Percentiles rank a stretch among this genome's conserved stretches.
Conservation (phyloP, 805 yeast species). For the Saccharomycopsis microspora region DNA sequence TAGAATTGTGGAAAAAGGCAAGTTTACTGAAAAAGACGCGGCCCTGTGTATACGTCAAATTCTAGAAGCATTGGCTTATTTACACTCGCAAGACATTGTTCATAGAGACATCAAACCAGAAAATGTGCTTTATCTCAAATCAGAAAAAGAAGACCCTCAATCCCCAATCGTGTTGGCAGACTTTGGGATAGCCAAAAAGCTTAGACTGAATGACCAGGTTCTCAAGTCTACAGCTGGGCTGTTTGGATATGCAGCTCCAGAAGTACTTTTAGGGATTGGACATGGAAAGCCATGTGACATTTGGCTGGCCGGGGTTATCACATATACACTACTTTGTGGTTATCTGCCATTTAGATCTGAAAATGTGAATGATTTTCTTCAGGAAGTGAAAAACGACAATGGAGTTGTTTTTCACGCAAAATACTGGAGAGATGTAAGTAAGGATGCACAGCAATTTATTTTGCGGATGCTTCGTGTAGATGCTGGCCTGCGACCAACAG, state of each 20-base stretch:
- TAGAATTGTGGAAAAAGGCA: constrained; percentile 67
- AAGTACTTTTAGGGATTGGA: constrained; percentile 68
- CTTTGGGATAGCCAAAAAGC: constrained; percentile 85
- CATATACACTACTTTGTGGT: constrained; percentile 85
- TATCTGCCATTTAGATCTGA: constrained; percentile 88
- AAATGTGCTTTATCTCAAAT: constrained; percentile 65
- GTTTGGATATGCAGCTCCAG: constrained; percentile 96
- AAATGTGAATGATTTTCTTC: constrained; percentile 65
- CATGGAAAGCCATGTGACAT: constrained; percentile 95
- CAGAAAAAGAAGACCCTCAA: constrained; percentile 32
- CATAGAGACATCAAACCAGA: constrained; percentile 96
- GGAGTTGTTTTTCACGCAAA: constrained; percentile 74
- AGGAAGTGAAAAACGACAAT: constrained; percentile 60
- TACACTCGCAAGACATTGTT: constrained; percentile 70
- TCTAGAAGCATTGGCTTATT: constrained; percentile 64
- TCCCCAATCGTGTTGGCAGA: constrained; percentile 84
- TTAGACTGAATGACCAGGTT: constrained; percentile 47
- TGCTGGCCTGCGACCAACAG: constrained; percentile 60
- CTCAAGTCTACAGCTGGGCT: constrained; percentile 77
- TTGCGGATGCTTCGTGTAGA: constrained; percentile 56
- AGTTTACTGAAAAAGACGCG: constrained; percentile 85
- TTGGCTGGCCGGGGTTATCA: constrained; percentile 91
- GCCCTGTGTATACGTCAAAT: constrained; percentile 63
- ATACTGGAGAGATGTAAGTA: constrained; percentile 76
- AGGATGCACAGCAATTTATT: constrained; percentile 73